These are phyloP conservation scores for Mortierella antarctica DNA, from an alignment of 192 early-diverging fungal genomes.

Conservation along the genomic window DNA sequence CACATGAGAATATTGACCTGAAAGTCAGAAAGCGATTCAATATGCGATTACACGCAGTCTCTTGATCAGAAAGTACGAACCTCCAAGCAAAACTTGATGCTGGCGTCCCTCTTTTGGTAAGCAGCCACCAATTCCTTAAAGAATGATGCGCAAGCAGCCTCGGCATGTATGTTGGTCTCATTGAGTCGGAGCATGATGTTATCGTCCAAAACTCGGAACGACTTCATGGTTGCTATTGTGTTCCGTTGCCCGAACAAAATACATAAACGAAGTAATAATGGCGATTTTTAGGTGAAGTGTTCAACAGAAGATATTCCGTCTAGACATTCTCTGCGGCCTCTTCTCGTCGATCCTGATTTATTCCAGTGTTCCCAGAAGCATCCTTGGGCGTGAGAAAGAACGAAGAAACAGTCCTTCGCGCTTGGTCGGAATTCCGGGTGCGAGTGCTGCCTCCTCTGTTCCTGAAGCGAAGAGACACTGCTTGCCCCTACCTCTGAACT, in stretches of 20 bases:
- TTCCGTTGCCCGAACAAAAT: not conserved
- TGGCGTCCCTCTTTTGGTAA: slow-evolving; percentile 72
- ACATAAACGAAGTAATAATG: not conserved
- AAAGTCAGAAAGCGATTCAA: slow-evolving; percentile 8
- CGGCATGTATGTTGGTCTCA: slow-evolving; percentile 74
- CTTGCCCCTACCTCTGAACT: slow-evolving; percentile 65
- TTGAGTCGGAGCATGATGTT: slow-evolving; percentile 84
- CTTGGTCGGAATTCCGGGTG: not conserved
- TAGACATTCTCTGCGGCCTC: no score
- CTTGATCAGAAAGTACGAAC: slow-evolving; percentile 42
- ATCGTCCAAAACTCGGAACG: slow-evolving; percentile 81
- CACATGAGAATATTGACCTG: not conserved
- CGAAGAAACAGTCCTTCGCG: not conserved
- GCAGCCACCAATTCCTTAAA: slow-evolving; percentile 74
- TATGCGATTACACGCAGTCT: slow-evolving; percentile 2
- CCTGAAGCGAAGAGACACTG: not conserved
- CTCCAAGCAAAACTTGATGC: slow-evolving; percentile 73
- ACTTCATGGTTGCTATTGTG: slow-evolving; percentile 70
- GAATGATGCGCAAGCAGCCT: slow-evolving; percentile 68
- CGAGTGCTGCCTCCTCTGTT: not conserved
- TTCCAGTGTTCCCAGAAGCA: not conserved
- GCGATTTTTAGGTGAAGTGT: not conserved
- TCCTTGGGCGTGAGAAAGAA: no score
- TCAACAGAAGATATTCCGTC: not conserved
- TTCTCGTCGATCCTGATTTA: not conserved